These are phyloP conservation scores for Vitis hybrid DNA, from an alignment of 177 flowering plant species.

Conservation along the genomic window DNA sequence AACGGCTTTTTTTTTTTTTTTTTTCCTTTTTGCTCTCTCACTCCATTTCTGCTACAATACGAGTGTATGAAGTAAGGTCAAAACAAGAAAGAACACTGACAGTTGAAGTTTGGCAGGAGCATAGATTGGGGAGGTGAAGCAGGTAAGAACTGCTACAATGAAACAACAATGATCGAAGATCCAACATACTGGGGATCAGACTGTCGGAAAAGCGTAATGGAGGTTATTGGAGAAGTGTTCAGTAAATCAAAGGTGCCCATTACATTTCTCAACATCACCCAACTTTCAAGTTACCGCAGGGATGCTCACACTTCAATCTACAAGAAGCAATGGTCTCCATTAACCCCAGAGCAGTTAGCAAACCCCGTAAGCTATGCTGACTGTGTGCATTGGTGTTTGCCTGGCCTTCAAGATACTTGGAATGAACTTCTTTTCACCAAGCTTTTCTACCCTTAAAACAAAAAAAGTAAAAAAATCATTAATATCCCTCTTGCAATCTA, in stretches of 20 bases:
- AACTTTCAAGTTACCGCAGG: conserved; percentile 60
- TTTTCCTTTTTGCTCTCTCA: background rate
- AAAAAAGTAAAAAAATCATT: background rate
- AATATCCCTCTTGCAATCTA: too few relatives aligned
- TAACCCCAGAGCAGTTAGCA: conserved; percentile 70
- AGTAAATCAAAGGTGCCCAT: conserved; percentile 42
- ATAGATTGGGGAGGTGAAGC: conserved; percentile 67
- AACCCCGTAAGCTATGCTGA: conserved; percentile 87
- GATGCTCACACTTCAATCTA: conserved; percentile 79
- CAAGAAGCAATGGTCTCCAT: conserved; percentile 87
- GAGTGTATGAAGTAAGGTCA: background rate
- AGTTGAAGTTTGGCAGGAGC: conserved; percentile 39
- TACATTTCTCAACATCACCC: conserved; percentile 77
- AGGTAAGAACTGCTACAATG: conserved; percentile 63
- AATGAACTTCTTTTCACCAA: conserved; percentile 85
- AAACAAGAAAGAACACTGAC: too few relatives aligned
- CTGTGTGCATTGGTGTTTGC: conserved; percentile 93
- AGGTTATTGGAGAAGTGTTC: conserved; percentile 65
- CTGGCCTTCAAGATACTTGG: conserved; percentile 96
- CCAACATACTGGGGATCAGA: conserved; percentile 64
- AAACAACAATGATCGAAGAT: conserved; percentile 58
- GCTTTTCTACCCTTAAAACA: conserved; percentile 60
- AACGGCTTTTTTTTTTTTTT: too few relatives aligned
- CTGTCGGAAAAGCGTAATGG: conserved; percentile 51
- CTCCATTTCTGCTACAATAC: background rate